These are phyloP conservation scores for Calonectria leucothoes DNA, from an alignment of 2,329 filamentous ascomycete species.

Conservation along the genomic window DNA sequence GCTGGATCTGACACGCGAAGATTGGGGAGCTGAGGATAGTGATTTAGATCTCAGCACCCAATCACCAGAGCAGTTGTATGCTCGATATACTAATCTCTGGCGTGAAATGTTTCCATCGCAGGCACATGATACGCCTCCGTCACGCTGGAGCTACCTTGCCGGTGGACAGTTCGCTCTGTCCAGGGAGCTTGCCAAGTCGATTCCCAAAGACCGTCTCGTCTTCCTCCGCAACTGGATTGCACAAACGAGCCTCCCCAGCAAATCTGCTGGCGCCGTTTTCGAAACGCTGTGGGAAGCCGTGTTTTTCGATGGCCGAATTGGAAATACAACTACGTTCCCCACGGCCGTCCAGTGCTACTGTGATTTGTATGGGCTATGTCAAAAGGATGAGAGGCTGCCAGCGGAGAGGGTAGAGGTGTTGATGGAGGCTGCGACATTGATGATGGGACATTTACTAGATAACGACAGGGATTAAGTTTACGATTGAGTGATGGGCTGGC, in stretches of 20 bases:
- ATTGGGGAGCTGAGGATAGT: not conserved
- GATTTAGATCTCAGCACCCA: not conserved
- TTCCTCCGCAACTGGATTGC: slow-evolving; percentile 11
- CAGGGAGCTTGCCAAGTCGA: not conserved
- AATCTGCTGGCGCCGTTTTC: slow-evolving; percentile 8
- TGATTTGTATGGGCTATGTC: slow-evolving; percentile 1
- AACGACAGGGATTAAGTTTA: not conserved
- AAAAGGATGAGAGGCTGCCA: not conserved
- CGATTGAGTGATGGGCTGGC: not conserved
- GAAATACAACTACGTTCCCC: not conserved
- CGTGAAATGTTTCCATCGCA: not conserved
- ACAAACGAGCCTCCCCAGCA: not conserved
- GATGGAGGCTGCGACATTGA: slow-evolving; percentile 5
- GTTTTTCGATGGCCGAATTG: not conserved
- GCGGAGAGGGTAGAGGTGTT: not conserved
- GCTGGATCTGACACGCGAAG: not conserved
- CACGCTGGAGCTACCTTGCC: not conserved
- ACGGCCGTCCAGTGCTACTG: slow-evolving; percentile 3
- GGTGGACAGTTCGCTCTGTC: slow-evolving; percentile 12
- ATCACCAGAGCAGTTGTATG: not conserved
- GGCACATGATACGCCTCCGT: not conserved
- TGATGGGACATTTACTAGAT: slow-evolving; percentile 14
- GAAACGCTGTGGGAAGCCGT: slow-evolving; percentile 15
- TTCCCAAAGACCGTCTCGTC: not conserved
- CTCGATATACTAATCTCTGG: not conserved